A percentile compares a stretch with the other conserved stretches of the same genome.
Conservation (phyloP, 75 land plant species). For the Sequoiadendron giganteum region DNA sequence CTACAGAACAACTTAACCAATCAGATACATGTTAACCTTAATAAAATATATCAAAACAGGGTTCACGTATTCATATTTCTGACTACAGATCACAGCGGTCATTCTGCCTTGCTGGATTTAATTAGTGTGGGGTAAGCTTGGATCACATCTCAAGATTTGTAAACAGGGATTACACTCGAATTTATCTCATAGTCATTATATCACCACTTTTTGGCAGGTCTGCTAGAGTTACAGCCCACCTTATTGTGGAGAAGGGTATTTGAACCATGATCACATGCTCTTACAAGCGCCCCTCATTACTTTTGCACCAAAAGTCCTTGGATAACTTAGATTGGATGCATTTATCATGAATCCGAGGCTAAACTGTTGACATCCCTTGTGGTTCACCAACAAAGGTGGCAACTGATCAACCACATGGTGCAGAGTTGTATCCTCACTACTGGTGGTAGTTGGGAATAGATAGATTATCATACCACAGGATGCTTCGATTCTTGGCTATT, state of each 20-base stretch:
- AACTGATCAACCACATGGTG: neutral
- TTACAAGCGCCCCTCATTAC: neutral
- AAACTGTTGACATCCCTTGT: neutral
- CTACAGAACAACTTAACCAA: neutral
- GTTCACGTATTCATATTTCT: neutral
- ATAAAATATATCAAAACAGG: too few relatives aligned
- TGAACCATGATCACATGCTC: neutral
- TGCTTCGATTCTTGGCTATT: neutral
- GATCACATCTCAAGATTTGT: neutral
- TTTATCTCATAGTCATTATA: neutral
- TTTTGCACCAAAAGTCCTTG: neutral
- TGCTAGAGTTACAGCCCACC: neutral
- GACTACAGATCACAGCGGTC: neutral
- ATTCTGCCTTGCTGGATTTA: neutral
- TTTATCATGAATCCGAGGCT: neutral
- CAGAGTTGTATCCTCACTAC: too few relatives aligned
- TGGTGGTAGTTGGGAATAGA: neutral
- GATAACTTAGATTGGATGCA: neutral
- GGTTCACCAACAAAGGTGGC: neutral
- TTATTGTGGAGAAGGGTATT: neutral
- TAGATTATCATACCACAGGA: neutral
- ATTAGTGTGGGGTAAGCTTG: neutral
- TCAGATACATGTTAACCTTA: neutral
- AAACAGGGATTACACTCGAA: neutral
- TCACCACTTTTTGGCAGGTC: neutral